Conservation (phyloP, 805 yeast genomes). For the Brettanomyces anomalus region DNA sequence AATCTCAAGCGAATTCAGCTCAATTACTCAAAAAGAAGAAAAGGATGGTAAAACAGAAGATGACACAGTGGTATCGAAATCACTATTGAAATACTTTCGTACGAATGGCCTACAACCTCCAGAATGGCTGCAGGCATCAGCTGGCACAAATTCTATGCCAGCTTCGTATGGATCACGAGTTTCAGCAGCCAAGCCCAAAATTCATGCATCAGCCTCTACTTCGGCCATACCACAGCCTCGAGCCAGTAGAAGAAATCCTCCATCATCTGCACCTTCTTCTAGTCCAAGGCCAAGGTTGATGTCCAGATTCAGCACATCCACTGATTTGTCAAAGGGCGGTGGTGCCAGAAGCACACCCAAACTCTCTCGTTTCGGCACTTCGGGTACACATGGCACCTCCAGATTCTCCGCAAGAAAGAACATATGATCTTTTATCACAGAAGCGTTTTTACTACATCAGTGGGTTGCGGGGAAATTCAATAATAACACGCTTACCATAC, state of each 20-base stretch:
- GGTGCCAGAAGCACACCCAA: not conserved
- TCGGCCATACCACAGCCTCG: not conserved
- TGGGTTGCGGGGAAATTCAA: too few species aligned
- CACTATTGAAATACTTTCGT: slow-evolving; percentile 21
- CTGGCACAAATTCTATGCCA: not conserved
- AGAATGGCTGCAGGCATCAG: slow-evolving; percentile 17
- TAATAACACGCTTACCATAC: too few species aligned
- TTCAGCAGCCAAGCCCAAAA: not conserved
- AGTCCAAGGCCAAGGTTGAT: not conserved
- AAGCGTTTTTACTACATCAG: too few species aligned
- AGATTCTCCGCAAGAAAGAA: too few species aligned
- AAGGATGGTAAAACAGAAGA: slow-evolving; percentile 26
- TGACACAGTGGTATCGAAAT: slow-evolving; percentile 25
- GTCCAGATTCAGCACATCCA: not conserved
- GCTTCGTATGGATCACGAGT: too few species aligned
- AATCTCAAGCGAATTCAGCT: slow-evolving; percentile 10
- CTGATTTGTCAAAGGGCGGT: not conserved
- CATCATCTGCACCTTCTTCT: too few species aligned
- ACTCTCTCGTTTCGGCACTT: too few species aligned
- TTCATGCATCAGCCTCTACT: not conserved
- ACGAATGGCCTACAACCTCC: slow-evolving; percentile 17
- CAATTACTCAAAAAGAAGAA: slow-evolving; percentile 21
- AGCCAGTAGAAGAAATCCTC: not conserved
- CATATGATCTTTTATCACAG: too few species aligned
- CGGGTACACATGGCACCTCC: too few species aligned